Base-by-base conservation (phyloP, 257 asterid species). In the Nicotiana obtusifolia region DNA sequence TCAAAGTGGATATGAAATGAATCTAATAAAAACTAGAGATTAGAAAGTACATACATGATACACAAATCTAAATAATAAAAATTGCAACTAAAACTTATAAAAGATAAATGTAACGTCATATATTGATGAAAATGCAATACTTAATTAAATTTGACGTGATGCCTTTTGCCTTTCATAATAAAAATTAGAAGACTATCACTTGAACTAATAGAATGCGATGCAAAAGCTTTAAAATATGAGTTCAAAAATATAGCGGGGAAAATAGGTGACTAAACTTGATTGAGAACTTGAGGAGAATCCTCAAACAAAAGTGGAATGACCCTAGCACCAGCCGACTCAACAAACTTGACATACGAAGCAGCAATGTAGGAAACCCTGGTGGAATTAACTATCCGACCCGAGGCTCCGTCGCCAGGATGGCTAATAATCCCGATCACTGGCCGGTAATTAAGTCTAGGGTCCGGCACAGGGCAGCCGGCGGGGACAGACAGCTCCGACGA, bases 381-480 rank as follows among this genome's bases (percentile, higher is more conserved):
- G 3, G 87, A 92, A 81, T 93, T 89, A 62, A 64, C 89, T 64
- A 92, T 91, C 30, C 93, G 88, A 16, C 98, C 98, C 56, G 98
- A 93, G 47, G 95, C 97, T 14, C 99, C 99, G 41, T 95, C 96
- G 6, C 98, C 97, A 4, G 99, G 97, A 84, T 95, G 98, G 76
- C 91, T 91, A 15, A 93, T 64, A 61, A 95, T 91, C 57, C 99
- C 99, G 68, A 93, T 92, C 24, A 93, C 91, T 24, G 99, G 99
- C 10, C 93, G 92, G 86, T 84, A 91, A 65, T 91, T 91, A n/a
- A 91, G 96, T 24, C 86, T 81, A 22, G 92, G 89, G 77, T 91
- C 90, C 14, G 65, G 80, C 19, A 97, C 84, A 54, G 90, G 91
- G 67, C 97, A 94, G 62, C 44, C 71, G 14, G 64, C n/a, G 19